These are phyloP conservation scores for Chrysophaeum taylorii DNA, from an alignment of 352 stramenopile species.

Conservation along the genomic window DNA sequence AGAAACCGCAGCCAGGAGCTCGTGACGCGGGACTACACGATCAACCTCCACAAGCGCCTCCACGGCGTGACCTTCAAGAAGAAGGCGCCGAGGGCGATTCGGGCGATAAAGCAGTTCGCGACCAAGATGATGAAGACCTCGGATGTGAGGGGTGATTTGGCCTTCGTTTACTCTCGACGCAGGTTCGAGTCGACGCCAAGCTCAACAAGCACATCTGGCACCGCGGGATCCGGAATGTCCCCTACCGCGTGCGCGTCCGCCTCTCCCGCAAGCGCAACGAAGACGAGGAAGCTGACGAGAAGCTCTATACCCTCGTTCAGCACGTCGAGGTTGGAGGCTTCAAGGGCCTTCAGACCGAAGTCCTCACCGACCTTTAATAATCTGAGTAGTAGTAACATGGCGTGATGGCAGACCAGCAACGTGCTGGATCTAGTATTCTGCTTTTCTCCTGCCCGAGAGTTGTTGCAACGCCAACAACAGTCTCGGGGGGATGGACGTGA, in stretches of 20 bases:
- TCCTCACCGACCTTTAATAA: conserved; percentile 11
- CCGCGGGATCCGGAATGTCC: conserved; percentile 94
- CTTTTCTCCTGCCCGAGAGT: too few species aligned
- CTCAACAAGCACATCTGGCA: conserved; percentile 97
- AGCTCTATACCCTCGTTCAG: conserved; percentile 96
- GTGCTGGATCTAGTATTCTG: too few species aligned
- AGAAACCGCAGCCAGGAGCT: conserved; percentile 59
- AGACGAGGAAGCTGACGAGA: conserved; percentile 96
- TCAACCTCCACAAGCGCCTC: conserved; percentile 95
- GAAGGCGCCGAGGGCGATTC: conserved; percentile 88
- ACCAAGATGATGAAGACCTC: conserved; percentile 90
- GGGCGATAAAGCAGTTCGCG: conserved; percentile 94
- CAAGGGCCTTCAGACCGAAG: conserved; percentile 91
- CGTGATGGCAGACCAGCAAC: background rate
- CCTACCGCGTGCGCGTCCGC: conserved; percentile 89
- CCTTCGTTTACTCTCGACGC: too few species aligned
- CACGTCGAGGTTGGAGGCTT: conserved; percentile 86
- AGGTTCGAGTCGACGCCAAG: conserved; percentile 80
- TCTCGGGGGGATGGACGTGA: too few species aligned
- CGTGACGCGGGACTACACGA: conserved; percentile 93
- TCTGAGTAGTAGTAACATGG: too few species aligned
- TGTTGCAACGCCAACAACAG: too few species aligned
- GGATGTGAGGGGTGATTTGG: too few species aligned
- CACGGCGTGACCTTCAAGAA: conserved; percentile 91
- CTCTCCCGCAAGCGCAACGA: conserved; percentile 96